These are phyloP conservation scores for Phlebiopsis flavidoalba DNA, from an alignment of 768 basidiomycete genomes.

Conservation along the genomic window DNA sequence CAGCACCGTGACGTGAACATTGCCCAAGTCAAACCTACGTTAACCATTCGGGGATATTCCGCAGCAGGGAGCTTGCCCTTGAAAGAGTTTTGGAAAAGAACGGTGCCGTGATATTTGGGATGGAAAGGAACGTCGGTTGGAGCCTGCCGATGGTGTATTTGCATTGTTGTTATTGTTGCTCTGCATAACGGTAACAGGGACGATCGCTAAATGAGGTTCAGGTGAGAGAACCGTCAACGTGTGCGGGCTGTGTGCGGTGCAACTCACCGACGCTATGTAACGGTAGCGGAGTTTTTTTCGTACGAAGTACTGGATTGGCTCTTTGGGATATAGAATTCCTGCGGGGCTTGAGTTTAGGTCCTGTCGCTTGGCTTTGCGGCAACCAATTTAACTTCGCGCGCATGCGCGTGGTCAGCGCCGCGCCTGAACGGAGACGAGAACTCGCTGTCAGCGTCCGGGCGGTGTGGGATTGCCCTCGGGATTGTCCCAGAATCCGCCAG, in stretches of 20 bases:
- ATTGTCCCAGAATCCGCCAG: slow-evolving; percentile 49
- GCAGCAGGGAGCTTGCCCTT: slow-evolving; percentile 84
- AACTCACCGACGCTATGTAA: slow-evolving; percentile 84
- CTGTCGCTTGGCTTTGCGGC: slow-evolving; percentile 29
- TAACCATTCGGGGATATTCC: slow-evolving; percentile 98
- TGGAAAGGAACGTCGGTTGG: slow-evolving; percentile 57
- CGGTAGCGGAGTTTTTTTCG: slow-evolving; percentile 89
- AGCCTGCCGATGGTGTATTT: slow-evolving; percentile 27
- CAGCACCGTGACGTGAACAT: neutral
- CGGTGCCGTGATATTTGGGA: slow-evolving; percentile 70
- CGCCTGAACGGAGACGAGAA: slow-evolving; percentile 48
- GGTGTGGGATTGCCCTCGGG: slow-evolving; percentile 55
- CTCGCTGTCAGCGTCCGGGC: slow-evolving; percentile 39
- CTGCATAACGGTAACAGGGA: slow-evolving; percentile 81
- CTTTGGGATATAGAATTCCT: slow-evolving; percentile 49
- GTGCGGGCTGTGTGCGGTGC: neutral
- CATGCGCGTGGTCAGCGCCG: slow-evolving; percentile 13
- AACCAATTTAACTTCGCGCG: slow-evolving; percentile 1
- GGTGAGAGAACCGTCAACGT: neutral
- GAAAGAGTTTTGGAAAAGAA: slow-evolving; percentile 86
- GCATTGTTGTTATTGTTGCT: slow-evolving; percentile 12
- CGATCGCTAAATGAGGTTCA: slow-evolving; percentile 50
- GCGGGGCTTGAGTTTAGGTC: slow-evolving; percentile 44
- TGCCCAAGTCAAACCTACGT: slow-evolving; percentile 37
- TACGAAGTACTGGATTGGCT: slow-evolving; percentile 80